Evolutionary conservation across 352 stramenopile genomes (phyloP), one percentile per base, ranked within the genome.

Genomic region (Phytophthora fragariaefolia): DNA sequence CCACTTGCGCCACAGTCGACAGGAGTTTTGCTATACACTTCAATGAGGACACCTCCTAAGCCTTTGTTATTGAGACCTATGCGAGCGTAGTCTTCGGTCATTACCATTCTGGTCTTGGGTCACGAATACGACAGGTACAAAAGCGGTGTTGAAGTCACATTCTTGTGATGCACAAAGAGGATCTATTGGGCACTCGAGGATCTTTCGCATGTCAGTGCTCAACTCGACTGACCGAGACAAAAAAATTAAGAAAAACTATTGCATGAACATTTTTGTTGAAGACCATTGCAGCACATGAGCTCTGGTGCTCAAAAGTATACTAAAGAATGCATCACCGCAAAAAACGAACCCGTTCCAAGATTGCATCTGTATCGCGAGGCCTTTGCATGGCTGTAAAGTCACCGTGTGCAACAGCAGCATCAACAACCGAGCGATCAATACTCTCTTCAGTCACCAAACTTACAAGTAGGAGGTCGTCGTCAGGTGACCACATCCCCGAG

Each of bases 281-380:
- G 36, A 43, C 17, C 10, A 22, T 13, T 20, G 36, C 15, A 43
- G 15, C 36, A 43, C 17, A 7, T 22, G 36, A 8, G 17, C 17
- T 43, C 17, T 24, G 18, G 1, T 1, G 24, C n/a, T 17, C 17
- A 3, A 15, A 47, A 36, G 15, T 42, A 24, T 6, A 23, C 32
- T 26, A 13, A 4, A 13, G 43, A 17, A 38, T n/a, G 18, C 20
- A 62, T 73, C 28, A 98, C 90, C 80, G 57, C 71, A 91, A 76
- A 62, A 88, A 90, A 27, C 69, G 58, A 58, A 89, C 78, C 53
- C 83, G 81, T 34, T 71, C 61, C 52, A 82, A 32, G 56, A 92
- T 87, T 28, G 83, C 79, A 36, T 72, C 69, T 8, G 50, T 52
- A 26, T 65, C 69, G 17, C 78, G 77, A 23, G 52, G 48, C 13